Evolutionary conservation across 2,329 filamentous ascomycete species (phyloP).

Genomic region (Pseudopithomyces chartarum): DNA sequence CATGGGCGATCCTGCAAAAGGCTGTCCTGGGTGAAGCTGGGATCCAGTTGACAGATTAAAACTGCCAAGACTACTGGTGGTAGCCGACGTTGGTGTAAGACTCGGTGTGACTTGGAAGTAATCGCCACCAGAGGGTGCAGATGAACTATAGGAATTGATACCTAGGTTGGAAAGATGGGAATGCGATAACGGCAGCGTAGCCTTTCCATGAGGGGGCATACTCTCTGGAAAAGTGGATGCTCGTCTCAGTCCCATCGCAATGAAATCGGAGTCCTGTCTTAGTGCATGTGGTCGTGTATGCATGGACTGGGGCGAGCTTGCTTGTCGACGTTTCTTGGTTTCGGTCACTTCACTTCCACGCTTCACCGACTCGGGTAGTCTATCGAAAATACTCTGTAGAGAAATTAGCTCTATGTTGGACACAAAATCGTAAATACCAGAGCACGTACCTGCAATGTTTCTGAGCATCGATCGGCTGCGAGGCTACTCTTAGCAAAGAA

Average conservation of each 20-base stretch:
- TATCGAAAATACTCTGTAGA: conserved; percentile 76
- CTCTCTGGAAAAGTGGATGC: conserved; percentile 45
- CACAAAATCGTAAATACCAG: background rate
- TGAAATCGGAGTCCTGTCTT: conserved; percentile 28
- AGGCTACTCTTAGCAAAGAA: conserved; percentile 81
- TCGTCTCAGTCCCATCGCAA: conserved; percentile 29
- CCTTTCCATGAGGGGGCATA: conserved; percentile 31
- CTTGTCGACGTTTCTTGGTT: conserved; percentile 46
- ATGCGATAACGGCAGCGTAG: conserved; percentile 36
- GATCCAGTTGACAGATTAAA: conserved; percentile 28
- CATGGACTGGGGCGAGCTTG: conserved; percentile 39
- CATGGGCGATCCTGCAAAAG: conserved; percentile 36
- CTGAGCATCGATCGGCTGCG: conserved; percentile 85
- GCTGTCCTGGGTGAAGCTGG: conserved; percentile 31
- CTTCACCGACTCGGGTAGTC: conserved; percentile 75
- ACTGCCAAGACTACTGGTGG: conserved; percentile 30
- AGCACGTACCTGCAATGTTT: conserved; percentile 71
- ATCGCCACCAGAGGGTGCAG: conserved; percentile 31
- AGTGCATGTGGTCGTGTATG: conserved; percentile 30
- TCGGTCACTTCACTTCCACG: conserved; percentile 33
- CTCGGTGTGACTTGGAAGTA: conserved; percentile 38
- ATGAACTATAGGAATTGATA: conserved; percentile 33
- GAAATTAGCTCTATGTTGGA: background rate
- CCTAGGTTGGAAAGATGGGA: conserved; percentile 33
- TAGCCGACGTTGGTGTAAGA: conserved; percentile 40